phyloP scores from a whole-genome alignment of 2,329 filamentous ascomycete species.

The Exophiala spinifera region DNA sequence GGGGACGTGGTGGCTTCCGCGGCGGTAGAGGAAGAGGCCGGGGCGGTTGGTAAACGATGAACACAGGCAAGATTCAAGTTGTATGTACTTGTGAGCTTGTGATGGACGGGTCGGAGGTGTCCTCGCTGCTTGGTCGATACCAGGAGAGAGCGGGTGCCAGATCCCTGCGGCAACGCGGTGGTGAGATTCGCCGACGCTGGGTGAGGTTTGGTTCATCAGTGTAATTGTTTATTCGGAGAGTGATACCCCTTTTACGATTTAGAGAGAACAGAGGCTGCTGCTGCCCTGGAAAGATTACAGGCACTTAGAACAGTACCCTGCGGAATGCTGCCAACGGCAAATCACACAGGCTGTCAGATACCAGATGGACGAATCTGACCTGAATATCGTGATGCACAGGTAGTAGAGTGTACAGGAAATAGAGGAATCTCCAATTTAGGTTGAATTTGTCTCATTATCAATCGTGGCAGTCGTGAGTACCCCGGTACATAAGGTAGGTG shows the following conservation, averaged over 20 bases:
- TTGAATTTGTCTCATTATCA: not conserved
- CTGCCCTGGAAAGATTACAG: too few species aligned
- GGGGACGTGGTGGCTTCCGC: constrained; percentile 16
- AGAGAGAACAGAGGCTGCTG: too few species aligned
- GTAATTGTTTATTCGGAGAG: not conserved
- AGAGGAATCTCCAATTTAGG: too few species aligned
- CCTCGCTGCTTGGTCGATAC: not conserved
- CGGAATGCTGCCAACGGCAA: too few species aligned
- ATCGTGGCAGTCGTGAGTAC: not conserved
- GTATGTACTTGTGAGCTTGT: not conserved
- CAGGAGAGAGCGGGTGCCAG: too few species aligned
- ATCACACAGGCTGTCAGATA: too few species aligned
- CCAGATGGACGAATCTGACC: too few species aligned
- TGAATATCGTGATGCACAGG: too few species aligned
- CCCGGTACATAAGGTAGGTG: too few species aligned
- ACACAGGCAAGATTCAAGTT: not conserved
- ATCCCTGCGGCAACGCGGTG: too few species aligned
- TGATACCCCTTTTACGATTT: constrained; percentile 1
- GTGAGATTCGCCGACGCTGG: not conserved
- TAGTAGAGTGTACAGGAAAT: too few species aligned
- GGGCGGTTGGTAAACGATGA: constrained; percentile 6
- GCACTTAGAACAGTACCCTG: too few species aligned
- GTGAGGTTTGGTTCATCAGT: not conserved
- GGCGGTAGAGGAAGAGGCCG: constrained; percentile 15
- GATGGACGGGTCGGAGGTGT: not conserved